These are phyloP conservation scores for Solioccasus polychromus DNA, from an alignment of 768 basidiomycete species.

Conservation along the genomic window DNA sequence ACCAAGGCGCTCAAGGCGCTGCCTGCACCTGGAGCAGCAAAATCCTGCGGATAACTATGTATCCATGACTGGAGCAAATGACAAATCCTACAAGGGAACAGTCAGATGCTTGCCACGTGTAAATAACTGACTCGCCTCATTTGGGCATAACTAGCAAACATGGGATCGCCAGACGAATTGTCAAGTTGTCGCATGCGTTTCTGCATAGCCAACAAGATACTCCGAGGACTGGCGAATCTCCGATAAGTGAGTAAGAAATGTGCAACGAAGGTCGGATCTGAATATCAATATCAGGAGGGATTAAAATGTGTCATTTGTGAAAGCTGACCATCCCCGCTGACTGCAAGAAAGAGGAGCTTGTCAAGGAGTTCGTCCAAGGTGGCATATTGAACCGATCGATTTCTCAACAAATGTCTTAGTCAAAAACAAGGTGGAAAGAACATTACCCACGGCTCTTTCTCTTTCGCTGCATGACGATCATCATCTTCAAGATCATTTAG, in stretches of 20 bases:
- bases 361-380: constrained; percentile 78
- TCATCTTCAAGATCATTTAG: constrained; percentile 24
- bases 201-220: constrained; percentile 81
- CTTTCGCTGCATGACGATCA: constrained; percentile 28
- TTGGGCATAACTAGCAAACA: constrained; percentile 86
- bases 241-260: constrained; percentile 85
- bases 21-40: constrained; percentile 70
- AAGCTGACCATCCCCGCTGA: constrained; percentile 75
- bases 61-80: constrained; percentile 78
- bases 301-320: constrained; percentile 2
- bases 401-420: constrained; percentile 22
- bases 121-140: constrained; percentile 56
- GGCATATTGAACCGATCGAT: constrained; percentile 66
- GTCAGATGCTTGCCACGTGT: constrained; percentile 6
- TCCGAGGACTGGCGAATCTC: constrained; percentile 76
- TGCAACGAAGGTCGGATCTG: constrained; percentile 74
- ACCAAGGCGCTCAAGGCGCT: constrained; percentile 74
- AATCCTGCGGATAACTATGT: constrained; percentile 71
- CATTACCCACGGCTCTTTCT: constrained; percentile 52
- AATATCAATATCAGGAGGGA: constrained; percentile 10
- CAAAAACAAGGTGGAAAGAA: background rate
- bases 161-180: constrained; percentile 68
- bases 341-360: constrained; percentile 76
- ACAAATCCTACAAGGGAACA: constrained; percentile 57
- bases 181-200: constrained; percentile 80